Evolutionary conservation across 176 grass and related monocot genomes (phyloP).

Genomic region (Luzula sylvatica): DNA sequence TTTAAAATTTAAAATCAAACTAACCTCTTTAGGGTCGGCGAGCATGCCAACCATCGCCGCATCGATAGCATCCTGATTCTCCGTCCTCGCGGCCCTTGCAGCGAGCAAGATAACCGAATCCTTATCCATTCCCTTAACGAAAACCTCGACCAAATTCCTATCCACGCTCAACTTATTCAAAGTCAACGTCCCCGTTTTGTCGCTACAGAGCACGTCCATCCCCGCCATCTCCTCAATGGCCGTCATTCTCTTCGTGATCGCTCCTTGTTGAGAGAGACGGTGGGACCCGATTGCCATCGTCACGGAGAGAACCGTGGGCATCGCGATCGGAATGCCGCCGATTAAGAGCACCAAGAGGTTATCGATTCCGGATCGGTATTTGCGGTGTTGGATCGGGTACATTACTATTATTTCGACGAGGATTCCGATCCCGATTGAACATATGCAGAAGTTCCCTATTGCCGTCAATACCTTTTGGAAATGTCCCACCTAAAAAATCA

Average conservation of each 20-base stretch:
- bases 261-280: conserved; percentile 50
- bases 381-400: conserved; percentile 70
- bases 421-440: conserved; percentile 49
- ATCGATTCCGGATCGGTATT: conserved; percentile 84
- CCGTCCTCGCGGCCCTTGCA: conserved; percentile 60
- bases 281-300: conserved; percentile 97
- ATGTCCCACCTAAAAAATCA: conserved; percentile 40
- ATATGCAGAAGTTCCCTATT: conserved; percentile 98
- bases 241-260: conserved; percentile 97
- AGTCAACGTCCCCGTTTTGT: conserved; percentile 94
- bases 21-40: conserved; percentile 57
- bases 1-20: conserved; percentile 2
- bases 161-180: conserved; percentile 83
- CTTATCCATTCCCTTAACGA: conserved; percentile 26
- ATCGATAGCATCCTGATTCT: conserved; percentile 99
- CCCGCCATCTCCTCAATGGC: conserved; percentile 94
- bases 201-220: conserved; percentile 91
- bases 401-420: conserved; percentile 62
- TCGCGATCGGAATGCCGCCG: conserved; percentile 91
- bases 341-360: conserved; percentile 94
- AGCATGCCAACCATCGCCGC: conserved; percentile 88
- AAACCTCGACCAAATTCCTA: conserved; percentile 56
- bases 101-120: conserved; percentile 40
- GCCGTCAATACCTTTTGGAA: conserved; percentile 83
- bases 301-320: conserved; percentile 87